phyloP scores from a whole-genome alignment of 2,329 filamentous ascomycete species.

The Penicillium italicum region DNA sequence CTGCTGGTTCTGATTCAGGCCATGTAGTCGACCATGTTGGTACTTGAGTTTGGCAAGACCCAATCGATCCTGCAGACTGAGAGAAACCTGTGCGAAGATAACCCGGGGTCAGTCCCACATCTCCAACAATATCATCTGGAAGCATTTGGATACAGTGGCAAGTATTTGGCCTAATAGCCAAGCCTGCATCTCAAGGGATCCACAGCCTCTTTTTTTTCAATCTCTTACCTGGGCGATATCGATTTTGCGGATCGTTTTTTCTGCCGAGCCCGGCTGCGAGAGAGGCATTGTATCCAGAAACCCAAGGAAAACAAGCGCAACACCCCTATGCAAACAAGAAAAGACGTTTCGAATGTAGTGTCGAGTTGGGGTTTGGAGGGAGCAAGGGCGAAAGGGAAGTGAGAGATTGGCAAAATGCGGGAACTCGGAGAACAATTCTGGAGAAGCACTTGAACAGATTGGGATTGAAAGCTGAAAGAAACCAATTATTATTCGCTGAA shows the following conservation, averaged over 20 bases:
- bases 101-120: slow-evolving; percentile 1
- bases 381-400: slow-evolving; percentile 16
- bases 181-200: background rate
- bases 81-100: slow-evolving; percentile 66
- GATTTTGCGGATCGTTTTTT: slow-evolving; percentile 42
- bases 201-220: background rate
- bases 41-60: slow-evolving; percentile 97
- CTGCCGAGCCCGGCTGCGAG: slow-evolving; percentile 31
- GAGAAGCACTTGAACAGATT: slow-evolving; percentile 7
- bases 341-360: background rate
- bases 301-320: background rate
- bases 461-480: background rate
- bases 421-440: slow-evolving; percentile 3
- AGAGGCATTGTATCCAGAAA: slow-evolving; percentile 30
- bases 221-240: slow-evolving; percentile 41
- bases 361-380: slow-evolving; percentile 7
- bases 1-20: slow-evolving; percentile 69
- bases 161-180: background rate
- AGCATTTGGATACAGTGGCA: background rate
- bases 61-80: slow-evolving; percentile 86
- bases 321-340: slow-evolving; percentile 2
- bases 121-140: background rate
- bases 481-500: background rate
- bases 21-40: slow-evolving; percentile 89
- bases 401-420: slow-evolving; percentile 13